phyloP scores from a whole-genome alignment of 2,329 filamentous ascomycete species.

The Hypoxylon sp. region DNA sequence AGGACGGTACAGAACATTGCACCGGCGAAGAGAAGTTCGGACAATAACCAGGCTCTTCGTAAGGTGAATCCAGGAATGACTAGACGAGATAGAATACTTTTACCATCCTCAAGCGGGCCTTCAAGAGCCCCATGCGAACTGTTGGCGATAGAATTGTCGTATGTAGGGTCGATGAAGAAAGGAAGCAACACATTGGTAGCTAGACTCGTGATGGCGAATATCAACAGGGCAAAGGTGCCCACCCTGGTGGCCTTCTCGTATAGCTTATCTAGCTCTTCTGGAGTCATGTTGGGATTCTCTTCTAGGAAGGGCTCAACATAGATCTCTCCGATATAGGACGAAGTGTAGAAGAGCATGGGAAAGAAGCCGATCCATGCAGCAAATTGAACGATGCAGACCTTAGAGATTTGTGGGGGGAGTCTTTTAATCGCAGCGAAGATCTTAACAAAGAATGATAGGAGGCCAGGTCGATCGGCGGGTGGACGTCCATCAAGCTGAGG shows the following conservation, averaged over 20 bases:
- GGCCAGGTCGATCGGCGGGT: slow-evolving; percentile 70
- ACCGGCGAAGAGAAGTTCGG: slow-evolving; percentile 83
- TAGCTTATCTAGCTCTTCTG: slow-evolving; percentile 79
- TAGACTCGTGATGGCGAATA: slow-evolving; percentile 90
- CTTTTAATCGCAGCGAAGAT: slow-evolving; percentile 82
- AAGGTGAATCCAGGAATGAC: slow-evolving; percentile 88
- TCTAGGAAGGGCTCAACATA: slow-evolving; percentile 87
- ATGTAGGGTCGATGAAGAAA: slow-evolving; percentile 86
- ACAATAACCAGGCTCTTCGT: slow-evolving; percentile 86
- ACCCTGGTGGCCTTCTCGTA: slow-evolving; percentile 89
- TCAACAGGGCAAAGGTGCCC: slow-evolving; percentile 88
- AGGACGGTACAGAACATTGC: slow-evolving; percentile 89
- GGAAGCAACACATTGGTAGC: slow-evolving; percentile 85
- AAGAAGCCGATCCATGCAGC: slow-evolving; percentile 97
- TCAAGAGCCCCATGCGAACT: slow-evolving; percentile 53
- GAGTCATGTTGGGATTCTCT: slow-evolving; percentile 81
- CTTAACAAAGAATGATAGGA: slow-evolving; percentile 83
- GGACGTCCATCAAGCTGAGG: slow-evolving; percentile 78
- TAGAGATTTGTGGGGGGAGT: slow-evolving; percentile 84
- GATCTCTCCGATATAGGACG: slow-evolving; percentile 92
- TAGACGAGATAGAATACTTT: slow-evolving; percentile 69
- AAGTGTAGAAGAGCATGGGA: slow-evolving; percentile 94
- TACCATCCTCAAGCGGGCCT: slow-evolving; percentile 54
- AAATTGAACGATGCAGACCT: slow-evolving; percentile 85
- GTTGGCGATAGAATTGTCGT: slow-evolving; percentile 62